Conservation (phyloP, 2,329 filamentous ascomycete genomes). For the Aspergillus thermomutatus region DNA sequence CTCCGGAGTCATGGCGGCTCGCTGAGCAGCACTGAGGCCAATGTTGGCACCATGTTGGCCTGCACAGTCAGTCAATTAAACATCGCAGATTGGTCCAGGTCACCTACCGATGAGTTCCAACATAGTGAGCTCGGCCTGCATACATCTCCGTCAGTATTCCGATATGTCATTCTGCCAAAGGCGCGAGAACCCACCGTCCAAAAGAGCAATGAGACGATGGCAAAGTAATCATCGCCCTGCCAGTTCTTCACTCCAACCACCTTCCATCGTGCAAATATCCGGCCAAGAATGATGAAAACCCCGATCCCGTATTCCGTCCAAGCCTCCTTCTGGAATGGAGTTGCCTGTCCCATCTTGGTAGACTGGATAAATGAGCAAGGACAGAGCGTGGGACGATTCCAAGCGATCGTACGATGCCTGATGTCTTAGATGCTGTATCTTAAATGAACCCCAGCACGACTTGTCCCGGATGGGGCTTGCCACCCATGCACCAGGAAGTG, state of each 20-base stretch:
- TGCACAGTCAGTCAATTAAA: constrained; percentile 11
- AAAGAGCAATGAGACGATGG: constrained; percentile 34
- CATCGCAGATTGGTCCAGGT: not conserved
- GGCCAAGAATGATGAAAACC: constrained; percentile 34
- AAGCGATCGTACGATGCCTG: not conserved
- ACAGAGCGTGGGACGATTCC: not conserved
- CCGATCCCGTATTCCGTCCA: constrained; percentile 46
- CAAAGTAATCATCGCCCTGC: constrained; percentile 46
- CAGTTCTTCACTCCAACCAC: constrained; percentile 40
- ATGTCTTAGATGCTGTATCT: not conserved
- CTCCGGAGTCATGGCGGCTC: constrained; percentile 26
- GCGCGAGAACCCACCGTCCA: constrained; percentile 33
- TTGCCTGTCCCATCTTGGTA: constrained; percentile 12
- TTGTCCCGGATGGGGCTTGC: not conserved
- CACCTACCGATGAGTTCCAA: constrained; percentile 20
- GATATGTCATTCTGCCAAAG: not conserved
- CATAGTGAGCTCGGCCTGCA: constrained; percentile 16
- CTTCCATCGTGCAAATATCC: constrained; percentile 40
- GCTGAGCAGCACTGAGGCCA: constrained; percentile 32
- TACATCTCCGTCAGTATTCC: not conserved
- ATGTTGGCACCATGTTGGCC: constrained; percentile 41
- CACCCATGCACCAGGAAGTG: not conserved
- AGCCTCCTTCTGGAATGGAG: constrained; percentile 43
- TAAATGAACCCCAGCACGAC: not conserved
- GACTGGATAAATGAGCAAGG: not conserved